These are phyloP conservation scores for Avena sativa DNA, from an alignment of 176 grass and related monocot species.

Conservation along the genomic window DNA sequence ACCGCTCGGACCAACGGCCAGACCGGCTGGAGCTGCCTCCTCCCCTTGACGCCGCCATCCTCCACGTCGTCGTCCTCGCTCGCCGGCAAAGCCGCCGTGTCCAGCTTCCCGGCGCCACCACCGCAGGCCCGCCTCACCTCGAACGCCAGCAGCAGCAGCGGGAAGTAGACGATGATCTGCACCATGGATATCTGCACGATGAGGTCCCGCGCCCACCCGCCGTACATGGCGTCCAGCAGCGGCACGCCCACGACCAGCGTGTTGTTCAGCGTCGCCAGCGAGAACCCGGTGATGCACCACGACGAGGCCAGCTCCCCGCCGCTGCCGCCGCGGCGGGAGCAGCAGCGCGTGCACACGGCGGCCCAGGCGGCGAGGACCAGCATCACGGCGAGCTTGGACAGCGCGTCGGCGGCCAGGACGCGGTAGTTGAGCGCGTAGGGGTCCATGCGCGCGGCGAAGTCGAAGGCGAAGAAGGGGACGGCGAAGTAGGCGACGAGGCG, in stretches of 20 bases:
- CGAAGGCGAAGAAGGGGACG: constrained; percentile 89
- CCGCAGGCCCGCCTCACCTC: constrained; percentile 62
- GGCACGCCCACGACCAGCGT: constrained; percentile 88
- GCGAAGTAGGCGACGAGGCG: constrained; percentile 83
- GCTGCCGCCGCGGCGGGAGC: not conserved
- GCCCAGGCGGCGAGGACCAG: constrained; percentile 54
- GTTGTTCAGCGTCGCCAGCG: constrained; percentile 83
- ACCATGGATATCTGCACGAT: constrained; percentile 83
- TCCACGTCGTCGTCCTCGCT: constrained; percentile 24
- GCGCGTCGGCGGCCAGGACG: constrained; percentile 72
- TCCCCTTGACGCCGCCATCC: not conserved
- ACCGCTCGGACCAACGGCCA: constrained; percentile 57
- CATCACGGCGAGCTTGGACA: constrained; percentile 65
- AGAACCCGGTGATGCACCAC: constrained; percentile 80
- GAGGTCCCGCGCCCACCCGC: constrained; percentile 88
- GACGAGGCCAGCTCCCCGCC: constrained; percentile 34
- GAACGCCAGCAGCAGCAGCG: constrained; percentile 61
- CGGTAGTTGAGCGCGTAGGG: constrained; percentile 74
- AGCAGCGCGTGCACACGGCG: not conserved
- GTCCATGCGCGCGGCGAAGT: constrained; percentile 73
- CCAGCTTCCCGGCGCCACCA: not conserved
- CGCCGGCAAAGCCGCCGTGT: not conserved
- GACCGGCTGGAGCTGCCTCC: constrained; percentile 32
- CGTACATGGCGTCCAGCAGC: constrained; percentile 88
- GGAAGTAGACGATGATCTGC: constrained; percentile 73